These are phyloP conservation scores for Penicillium lagena DNA, from an alignment of 495 filamentous ascomycete genomes.

Conservation along the genomic window DNA sequence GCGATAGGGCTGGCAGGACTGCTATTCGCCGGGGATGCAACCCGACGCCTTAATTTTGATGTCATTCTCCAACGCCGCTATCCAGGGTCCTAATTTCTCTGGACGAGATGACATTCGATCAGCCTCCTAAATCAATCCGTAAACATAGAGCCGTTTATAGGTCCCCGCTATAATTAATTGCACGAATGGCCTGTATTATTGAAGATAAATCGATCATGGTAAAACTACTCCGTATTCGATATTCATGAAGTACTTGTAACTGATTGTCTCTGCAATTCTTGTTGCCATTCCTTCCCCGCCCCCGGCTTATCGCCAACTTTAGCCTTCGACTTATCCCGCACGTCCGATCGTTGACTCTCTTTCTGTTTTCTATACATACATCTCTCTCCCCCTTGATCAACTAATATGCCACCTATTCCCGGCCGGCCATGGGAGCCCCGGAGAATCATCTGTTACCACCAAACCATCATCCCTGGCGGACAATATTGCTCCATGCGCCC, in stretches of 20 bases:
- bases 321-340: neutral
- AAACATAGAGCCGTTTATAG: no score
- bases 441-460: conserved; percentile 63
- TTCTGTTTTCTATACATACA: no score
- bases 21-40: neutral
- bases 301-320: no score
- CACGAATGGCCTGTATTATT: no score
- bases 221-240: neutral
- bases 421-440: conserved; percentile 20
- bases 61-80: neutral
- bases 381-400: neutral
- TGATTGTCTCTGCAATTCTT: no score
- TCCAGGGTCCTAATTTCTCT: neutral
- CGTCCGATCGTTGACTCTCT: neutral
- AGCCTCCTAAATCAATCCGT: no score
- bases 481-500: conserved; percentile 64
- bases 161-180: no score
- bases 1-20: no score
- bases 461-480: conserved; percentile 52
- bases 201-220: neutral
- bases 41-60: neutral
- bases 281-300: no score
- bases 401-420: conserved; percentile 29
- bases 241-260: no score
- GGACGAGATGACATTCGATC: no score